Percentiles rank a stretch among this genome's conserved stretches.
These are phyloP conservation scores for Thielaviopsis populi DNA, from an alignment of 2,329 filamentous ascomycete genomes.

Conservation along the genomic window DNA sequence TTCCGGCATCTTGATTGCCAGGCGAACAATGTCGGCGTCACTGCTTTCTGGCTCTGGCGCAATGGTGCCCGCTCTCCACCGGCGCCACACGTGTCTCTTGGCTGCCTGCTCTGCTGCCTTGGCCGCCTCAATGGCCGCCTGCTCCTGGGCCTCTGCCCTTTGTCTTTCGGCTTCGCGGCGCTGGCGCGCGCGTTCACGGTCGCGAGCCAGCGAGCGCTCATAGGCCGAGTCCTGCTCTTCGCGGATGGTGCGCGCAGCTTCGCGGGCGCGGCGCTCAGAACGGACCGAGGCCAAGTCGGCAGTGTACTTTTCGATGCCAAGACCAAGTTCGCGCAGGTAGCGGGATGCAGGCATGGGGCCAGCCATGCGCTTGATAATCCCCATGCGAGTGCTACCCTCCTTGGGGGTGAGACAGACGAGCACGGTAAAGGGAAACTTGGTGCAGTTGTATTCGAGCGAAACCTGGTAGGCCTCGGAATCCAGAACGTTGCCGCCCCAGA, in stretches of 20 bases:
- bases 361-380: slow-evolving; percentile 62
- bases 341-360: slow-evolving; percentile 55
- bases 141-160: slow-evolving; percentile 48
- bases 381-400: slow-evolving; percentile 76
- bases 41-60: slow-evolving; percentile 48
- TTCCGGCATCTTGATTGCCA: slow-evolving; percentile 49
- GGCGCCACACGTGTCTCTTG: slow-evolving; percentile 52
- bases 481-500: slow-evolving; percentile 87
- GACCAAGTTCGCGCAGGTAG: slow-evolving; percentile 62
- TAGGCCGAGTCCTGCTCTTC: slow-evolving; percentile 87
- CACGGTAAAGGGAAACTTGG: slow-evolving; percentile 81
- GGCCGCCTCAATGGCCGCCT: slow-evolving; percentile 43
- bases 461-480: slow-evolving; percentile 94
- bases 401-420: slow-evolving; percentile 77
- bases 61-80: slow-evolving; percentile 60
- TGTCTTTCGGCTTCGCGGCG: slow-evolving; percentile 53
- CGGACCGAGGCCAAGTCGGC: slow-evolving; percentile 59
- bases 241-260: slow-evolving; percentile 66
- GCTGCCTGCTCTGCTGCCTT: slow-evolving; percentile 38
- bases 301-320: slow-evolving; percentile 60
- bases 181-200: slow-evolving; percentile 68
- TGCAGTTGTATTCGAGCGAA: slow-evolving; percentile 70
- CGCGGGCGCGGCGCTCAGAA: slow-evolving; percentile 62
- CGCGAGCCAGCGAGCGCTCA: slow-evolving; percentile 74
- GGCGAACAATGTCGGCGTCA: slow-evolving; percentile 56